Percentiles rank a stretch among this genome's conserved stretches.
phyloP scores from a whole-genome alignment of 495 filamentous ascomycete genomes.

The Neurospora sp. region DNA sequence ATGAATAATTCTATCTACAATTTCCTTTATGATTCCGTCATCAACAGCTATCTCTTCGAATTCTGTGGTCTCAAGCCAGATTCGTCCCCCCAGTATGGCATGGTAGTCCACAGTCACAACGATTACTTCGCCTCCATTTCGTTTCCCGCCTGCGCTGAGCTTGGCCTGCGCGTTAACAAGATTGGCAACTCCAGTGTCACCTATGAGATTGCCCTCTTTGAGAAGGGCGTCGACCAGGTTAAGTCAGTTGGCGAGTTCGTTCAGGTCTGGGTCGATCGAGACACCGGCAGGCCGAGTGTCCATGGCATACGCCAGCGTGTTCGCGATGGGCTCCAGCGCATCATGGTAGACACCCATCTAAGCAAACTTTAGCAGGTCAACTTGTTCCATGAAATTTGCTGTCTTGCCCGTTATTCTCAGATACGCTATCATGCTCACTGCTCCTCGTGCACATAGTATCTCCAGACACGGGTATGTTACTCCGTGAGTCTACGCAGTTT shows the following conservation, averaged over 20 bases:
- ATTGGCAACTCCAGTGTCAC: slow-evolving; percentile 82
- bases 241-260: slow-evolving; percentile 80
- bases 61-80: slow-evolving; percentile 67
- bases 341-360: slow-evolving; percentile 4
- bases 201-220: slow-evolving; percentile 86
- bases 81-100: slow-evolving; percentile 56
- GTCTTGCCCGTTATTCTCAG: neutral
- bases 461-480: neutral
- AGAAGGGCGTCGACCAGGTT: slow-evolving; percentile 59
- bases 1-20: slow-evolving; percentile 80
- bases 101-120: slow-evolving; percentile 75
- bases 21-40: slow-evolving; percentile 74
- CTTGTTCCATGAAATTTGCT: neutral
- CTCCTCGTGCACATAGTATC: neutral
- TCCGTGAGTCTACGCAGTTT: neutral
- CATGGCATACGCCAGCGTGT: slow-evolving; percentile 48
- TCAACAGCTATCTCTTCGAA: slow-evolving; percentile 81
- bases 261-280: slow-evolving; percentile 79
- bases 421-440: neutral
- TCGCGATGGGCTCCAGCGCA: slow-evolving; percentile 42
- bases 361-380: slow-evolving; percentile 11
- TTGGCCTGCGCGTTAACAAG: slow-evolving; percentile 72
- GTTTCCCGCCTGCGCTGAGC: slow-evolving; percentile 72
- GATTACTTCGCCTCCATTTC: slow-evolving; percentile 78
- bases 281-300: slow-evolving; percentile 52